phyloP scores from a whole-genome alignment of 2,329 filamentous ascomycete genomes.

The Neonectria faginata region DNA sequence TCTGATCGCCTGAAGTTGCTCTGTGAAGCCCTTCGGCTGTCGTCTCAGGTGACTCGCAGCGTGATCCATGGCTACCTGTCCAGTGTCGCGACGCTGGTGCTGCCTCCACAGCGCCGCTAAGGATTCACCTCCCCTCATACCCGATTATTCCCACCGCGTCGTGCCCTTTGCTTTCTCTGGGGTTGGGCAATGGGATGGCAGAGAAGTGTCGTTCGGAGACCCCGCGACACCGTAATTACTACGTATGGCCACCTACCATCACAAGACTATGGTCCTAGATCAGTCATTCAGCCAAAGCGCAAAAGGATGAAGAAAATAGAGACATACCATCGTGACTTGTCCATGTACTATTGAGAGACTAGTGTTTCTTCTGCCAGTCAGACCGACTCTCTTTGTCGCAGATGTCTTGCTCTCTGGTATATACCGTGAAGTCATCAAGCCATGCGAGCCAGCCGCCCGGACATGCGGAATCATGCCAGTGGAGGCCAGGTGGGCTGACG shows the following conservation, averaged over 20 bases:
- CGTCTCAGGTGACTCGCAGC: slow-evolving; percentile 30
- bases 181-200: not conserved
- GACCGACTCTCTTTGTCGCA: slow-evolving; percentile 9
- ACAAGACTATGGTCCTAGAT: not conserved
- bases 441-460: slow-evolving; percentile 22
- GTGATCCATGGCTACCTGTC: slow-evolving; percentile 9
- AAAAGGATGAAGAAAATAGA: not conserved
- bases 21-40: slow-evolving; percentile 10
- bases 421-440: slow-evolving; percentile 16
- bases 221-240: not conserved
- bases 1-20: slow-evolving; percentile 17
- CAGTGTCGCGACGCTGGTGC: slow-evolving; percentile 12
- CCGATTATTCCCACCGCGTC: slow-evolving; percentile 39
- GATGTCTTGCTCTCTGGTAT: slow-evolving; percentile 4
- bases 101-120: not conserved
- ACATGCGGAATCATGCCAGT: slow-evolving; percentile 29
- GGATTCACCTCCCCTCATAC: slow-evolving; percentile 26
- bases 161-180: slow-evolving; percentile 12
- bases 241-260: not conserved
- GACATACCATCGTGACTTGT: not conserved
- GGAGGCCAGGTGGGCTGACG: slow-evolving; percentile 28
- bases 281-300: too few species aligned
- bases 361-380: not conserved
- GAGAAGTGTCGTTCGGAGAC: not conserved
- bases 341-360: not conserved